Conservation (phyloP, 495 filamentous ascomycete species). For the Schizothecium vesticola region DNA sequence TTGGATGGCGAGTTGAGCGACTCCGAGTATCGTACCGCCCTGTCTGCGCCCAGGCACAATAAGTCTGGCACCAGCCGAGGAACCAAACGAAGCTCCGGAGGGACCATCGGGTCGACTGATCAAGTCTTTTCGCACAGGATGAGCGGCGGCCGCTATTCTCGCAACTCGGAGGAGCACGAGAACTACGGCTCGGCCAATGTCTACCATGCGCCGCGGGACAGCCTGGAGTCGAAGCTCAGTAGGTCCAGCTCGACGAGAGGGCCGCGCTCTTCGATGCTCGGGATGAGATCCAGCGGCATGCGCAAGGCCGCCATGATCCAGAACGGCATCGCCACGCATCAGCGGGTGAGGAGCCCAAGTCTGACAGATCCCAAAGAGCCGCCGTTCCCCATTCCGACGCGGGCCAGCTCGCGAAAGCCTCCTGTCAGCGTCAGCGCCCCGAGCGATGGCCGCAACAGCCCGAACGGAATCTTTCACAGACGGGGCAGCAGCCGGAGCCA, state of each 20-base stretch:
- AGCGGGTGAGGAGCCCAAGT: conserved; percentile 71
- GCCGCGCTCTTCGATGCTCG: conserved; percentile 27
- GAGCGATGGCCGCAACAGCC: conserved; percentile 73
- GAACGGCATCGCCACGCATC: conserved; percentile 67
- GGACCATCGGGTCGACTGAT: conserved; percentile 31
- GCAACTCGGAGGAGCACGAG: conserved; percentile 20
- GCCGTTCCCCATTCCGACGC: conserved; percentile 85
- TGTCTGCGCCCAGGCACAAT: conserved; percentile 53
- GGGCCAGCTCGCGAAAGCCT: conserved; percentile 78
- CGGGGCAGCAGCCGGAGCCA: conserved; percentile 36
- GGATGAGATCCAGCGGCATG: conserved; percentile 41
- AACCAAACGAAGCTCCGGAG: conserved; percentile 33
- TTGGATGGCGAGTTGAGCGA: conserved; percentile 58
- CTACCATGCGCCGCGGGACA: conserved; percentile 19
- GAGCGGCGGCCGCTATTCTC: conserved; percentile 21
- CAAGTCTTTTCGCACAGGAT: conserved; percentile 19
- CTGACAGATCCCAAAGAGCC: conserved; percentile 59
- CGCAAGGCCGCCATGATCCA: conserved; percentile 66
- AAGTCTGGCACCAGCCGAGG: conserved; percentile 26
- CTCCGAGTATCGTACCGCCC: conserved; percentile 57
- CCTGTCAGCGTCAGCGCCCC: conserved; percentile 59
- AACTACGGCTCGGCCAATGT: conserved; percentile 25
- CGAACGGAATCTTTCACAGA: conserved; percentile 49
- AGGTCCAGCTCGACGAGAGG: conserved; percentile 29
- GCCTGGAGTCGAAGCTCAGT: conserved; percentile 26